Base-by-base conservation (phyloP, 768 basidiomycete species). In the Collybia mongolica region DNA sequence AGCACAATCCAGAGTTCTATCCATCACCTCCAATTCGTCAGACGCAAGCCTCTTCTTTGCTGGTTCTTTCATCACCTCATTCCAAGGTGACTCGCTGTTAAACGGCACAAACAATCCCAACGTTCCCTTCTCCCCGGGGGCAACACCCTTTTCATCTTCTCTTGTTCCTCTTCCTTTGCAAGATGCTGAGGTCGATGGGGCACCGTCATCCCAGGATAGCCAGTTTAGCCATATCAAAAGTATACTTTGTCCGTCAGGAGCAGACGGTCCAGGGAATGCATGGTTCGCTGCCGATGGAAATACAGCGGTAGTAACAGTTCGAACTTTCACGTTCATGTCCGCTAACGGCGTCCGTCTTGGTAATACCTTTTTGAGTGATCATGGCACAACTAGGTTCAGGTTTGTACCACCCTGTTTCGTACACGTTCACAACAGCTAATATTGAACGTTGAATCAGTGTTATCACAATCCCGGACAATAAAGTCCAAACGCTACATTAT, bases 301-400 rank as follows among this genome's bases (percentile, higher is more conserved):
- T 22, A 70, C 74, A 19, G 88, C 92, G 1, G 74, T 88, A 48
- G 80, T 98, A 56, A 93, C 88, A 23, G 73, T 92, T 39, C 77
- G 87, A 51, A 79, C 84, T n/a, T 90, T 87, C 62, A 72, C 82
- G 22, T 87, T 77, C 61, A 80, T 90, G 49, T 82, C 79, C 43
- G 88, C 84, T 2, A 83, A 76, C 49, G 97, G 96, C 4, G 64
- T 98, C 42, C 83, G 97, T 39, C 72, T 99, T 23, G 95, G 93
- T 22, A 98, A 99, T 70, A 95, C 93, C 6, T 91, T 96, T 67
- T 76, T 85, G 54, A 68, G 75, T 44, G 80, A 84, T 46, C 84
- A 89, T 57, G 88, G 93, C 37, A 96, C 96, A 1, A 90, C 83
- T n/a, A 79, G 74, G 4, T 99, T 99, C 70, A 88, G 80, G 95